Percentiles rank a stretch among this genome's conserved stretches.
These are phyloP conservation scores for Lotmaria passim DNA, from an alignment of 208 protist genomes.

Conservation along the genomic window DNA sequence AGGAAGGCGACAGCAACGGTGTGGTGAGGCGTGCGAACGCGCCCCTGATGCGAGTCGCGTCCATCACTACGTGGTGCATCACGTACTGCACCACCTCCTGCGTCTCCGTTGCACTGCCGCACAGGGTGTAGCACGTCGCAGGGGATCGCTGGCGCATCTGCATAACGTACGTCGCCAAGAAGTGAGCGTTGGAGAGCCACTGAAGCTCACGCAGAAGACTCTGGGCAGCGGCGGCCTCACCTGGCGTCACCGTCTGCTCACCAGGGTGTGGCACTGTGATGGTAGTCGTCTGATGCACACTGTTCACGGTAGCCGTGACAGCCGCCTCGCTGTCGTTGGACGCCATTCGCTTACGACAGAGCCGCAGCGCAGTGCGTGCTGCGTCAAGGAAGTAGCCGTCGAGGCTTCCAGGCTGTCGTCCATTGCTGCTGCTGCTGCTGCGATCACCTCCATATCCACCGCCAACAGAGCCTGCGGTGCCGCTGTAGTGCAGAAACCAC, in stretches of 20 bases:
- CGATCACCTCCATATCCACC: no score
- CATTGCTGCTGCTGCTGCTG: no score
- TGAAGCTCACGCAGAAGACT: constrained; percentile 10
- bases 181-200: constrained; percentile 41
- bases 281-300: not conserved
- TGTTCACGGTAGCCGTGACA: not conserved
- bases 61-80: constrained; percentile 32
- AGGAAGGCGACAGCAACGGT: constrained; percentile 15
- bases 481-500: constrained; percentile 42
- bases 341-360: constrained; percentile 8
- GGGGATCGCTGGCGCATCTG: constrained; percentile 15
- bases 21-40: constrained; percentile 44
- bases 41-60: constrained; percentile 18
- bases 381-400: constrained; percentile 34
- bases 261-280: not conserved
- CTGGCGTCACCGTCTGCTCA: not conserved
- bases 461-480: not conserved
- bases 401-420: not conserved
- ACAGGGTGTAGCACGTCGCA: constrained; percentile 24
- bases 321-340: no score
- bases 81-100: constrained; percentile 34
- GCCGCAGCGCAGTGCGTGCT: constrained; percentile 21
- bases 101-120: constrained; percentile 39
- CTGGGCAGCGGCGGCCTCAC: constrained; percentile 15
- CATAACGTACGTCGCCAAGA: constrained; percentile 53